Conservation (phyloP, 306 rosid genomes). For the Citrullus colocynthis region DNA sequence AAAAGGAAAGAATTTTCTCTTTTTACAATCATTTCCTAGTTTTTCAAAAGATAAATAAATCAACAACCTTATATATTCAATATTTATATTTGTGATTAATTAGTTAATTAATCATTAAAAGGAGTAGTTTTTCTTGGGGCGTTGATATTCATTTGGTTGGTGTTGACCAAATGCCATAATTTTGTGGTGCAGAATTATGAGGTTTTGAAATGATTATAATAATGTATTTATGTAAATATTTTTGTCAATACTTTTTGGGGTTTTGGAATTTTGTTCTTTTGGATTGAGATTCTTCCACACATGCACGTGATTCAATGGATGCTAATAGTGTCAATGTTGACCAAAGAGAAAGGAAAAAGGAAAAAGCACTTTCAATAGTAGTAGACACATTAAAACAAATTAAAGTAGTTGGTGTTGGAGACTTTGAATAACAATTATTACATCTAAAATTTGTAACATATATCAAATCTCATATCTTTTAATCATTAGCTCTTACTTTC, state of each 20-base stretch:
- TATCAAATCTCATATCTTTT: not conserved
- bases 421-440: not conserved
- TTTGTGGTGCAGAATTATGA: not conserved
- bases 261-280: conserved; percentile 2
- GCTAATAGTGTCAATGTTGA: not conserved
- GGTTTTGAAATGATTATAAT: not conserved
- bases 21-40: not conserved
- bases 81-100: not conserved
- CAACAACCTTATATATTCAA: not conserved
- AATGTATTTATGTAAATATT: not conserved
- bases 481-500: not conserved
- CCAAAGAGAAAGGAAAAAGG: not conserved
- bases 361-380: not conserved
- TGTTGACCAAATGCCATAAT: not conserved
- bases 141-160: not conserved
- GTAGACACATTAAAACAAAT: not conserved
- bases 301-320: conserved; percentile 9
- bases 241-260: not conserved
- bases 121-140: not conserved
- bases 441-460: not conserved
- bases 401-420: not conserved
- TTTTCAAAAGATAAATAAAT: not conserved
- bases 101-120: not conserved
- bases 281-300: not conserved
- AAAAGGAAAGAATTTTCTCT: not conserved